phyloP scores from a whole-genome alignment of 2,329 filamentous ascomycete species.

The Phoma sp. region DNA sequence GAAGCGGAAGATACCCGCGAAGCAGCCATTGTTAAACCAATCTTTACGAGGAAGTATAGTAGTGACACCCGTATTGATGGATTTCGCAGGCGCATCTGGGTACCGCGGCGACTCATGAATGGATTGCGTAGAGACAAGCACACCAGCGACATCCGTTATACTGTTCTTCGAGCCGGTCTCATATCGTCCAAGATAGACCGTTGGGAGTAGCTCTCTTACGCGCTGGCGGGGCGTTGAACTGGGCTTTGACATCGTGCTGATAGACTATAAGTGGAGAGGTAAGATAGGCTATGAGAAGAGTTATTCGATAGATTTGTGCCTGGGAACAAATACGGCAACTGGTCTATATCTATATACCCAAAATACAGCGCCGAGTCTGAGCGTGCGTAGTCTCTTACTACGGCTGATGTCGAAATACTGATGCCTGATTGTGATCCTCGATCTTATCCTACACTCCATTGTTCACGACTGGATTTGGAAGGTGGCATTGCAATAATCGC shows the following conservation, averaged over 20 bases:
- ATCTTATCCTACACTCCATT: neutral
- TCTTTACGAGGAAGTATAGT: constrained; percentile 52
- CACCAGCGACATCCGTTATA: constrained; percentile 53
- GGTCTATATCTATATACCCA: too few relatives aligned
- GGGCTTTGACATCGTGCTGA: neutral
- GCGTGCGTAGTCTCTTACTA: too few relatives aligned
- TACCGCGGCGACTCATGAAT: constrained; percentile 41
- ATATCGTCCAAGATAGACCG: constrained; percentile 45
- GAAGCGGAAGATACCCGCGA: constrained; percentile 61
- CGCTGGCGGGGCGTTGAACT: constrained; percentile 33
- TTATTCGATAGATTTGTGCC: too few relatives aligned
- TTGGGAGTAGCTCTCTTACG: constrained; percentile 49
- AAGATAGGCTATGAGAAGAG: too few relatives aligned
- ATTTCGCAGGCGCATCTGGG: constrained; percentile 32
- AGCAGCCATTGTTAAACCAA: constrained; percentile 51
- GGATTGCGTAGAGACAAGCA: constrained; percentile 51
- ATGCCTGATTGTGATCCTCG: neutral
- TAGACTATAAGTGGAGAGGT: too few relatives aligned
- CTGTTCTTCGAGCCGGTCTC: constrained; percentile 50
- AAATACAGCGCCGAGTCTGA: too few relatives aligned
- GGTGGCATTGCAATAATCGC: neutral
- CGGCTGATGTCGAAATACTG: too few relatives aligned
- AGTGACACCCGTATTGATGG: constrained; percentile 53
- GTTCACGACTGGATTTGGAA: neutral
- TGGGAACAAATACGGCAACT: too few relatives aligned